phyloP scores from a whole-genome alignment of 2,329 filamentous ascomycete genomes.

The Neodidymelliopsis sp. region DNA sequence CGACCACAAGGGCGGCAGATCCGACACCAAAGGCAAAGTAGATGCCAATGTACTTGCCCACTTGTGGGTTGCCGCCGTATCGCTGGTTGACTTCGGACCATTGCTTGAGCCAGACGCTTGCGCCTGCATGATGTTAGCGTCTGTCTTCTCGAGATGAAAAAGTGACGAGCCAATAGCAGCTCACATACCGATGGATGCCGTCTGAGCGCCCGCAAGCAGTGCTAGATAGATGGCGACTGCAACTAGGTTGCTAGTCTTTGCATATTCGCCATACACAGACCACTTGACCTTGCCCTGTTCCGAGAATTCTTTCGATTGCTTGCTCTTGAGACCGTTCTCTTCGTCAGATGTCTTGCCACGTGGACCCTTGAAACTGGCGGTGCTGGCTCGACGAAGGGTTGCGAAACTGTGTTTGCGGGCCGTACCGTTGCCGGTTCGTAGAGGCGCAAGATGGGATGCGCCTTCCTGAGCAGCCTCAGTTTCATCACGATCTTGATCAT shows the following conservation, averaged over 20 bases:
- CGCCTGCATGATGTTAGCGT: constrained; percentile 59
- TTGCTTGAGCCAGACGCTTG: constrained; percentile 89
- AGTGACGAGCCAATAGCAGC: constrained; percentile 28
- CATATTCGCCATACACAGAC: constrained; percentile 93
- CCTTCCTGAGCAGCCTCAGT: constrained; percentile 71
- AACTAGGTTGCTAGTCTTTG: constrained; percentile 87
- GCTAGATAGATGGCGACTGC: constrained; percentile 83
- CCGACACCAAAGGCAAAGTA: constrained; percentile 96
- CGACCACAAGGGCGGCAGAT: constrained; percentile 80
- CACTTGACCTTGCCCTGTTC: constrained; percentile 99
- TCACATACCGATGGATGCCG: constrained; percentile 75
- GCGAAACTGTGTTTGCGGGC: constrained; percentile 72
- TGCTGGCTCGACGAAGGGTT: constrained; percentile 88
- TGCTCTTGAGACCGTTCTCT: constrained; percentile 77
- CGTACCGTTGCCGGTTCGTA: constrained; percentile 67
- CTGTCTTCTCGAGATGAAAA: constrained; percentile 24
- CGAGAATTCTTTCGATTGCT: constrained; percentile 83
- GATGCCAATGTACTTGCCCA: constrained; percentile 91
- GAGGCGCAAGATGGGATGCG: constrained; percentile 74
- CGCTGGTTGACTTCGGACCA: constrained; percentile 85
- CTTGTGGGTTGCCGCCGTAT: constrained; percentile 71
- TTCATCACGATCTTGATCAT: constrained; percentile 61
- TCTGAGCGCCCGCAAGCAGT: constrained; percentile 80
- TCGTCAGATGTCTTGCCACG: constrained; percentile 86
- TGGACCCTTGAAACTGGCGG: constrained; percentile 86